Conservation (phyloP, 192 early-diverging fungal genomes). For the Allomyces macrogynus region DNA sequence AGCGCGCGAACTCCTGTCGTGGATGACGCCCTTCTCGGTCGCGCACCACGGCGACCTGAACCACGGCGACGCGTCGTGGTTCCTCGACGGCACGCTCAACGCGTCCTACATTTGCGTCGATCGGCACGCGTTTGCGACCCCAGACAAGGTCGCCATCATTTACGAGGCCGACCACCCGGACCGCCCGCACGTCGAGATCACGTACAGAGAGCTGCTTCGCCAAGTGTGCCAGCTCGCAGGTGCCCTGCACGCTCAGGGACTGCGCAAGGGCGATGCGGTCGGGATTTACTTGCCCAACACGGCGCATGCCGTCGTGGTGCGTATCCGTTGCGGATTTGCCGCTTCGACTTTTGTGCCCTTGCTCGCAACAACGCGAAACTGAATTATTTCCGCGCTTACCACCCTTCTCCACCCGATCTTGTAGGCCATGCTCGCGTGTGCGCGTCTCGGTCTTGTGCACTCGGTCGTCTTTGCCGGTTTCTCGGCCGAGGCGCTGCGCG, state of each 20-base stretch:
- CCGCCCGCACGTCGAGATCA: slow-evolving; percentile 44
- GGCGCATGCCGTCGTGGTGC: slow-evolving; percentile 59
- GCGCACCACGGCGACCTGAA: slow-evolving; percentile 40
- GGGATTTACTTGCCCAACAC: slow-evolving; percentile 97
- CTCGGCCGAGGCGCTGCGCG: slow-evolving; percentile 73
- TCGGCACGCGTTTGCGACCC: slow-evolving; percentile 61
- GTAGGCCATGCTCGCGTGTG: slow-evolving; percentile 80
- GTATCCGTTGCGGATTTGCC: neutral
- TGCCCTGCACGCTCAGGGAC: slow-evolving; percentile 59
- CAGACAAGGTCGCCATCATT: slow-evolving; percentile 61
- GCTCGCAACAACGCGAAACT: slow-evolving; percentile 49
- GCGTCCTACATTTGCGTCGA: slow-evolving; percentile 93
- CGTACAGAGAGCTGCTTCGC: slow-evolving; percentile 61
- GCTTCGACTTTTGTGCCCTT: slow-evolving; percentile 9
- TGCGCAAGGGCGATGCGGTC: slow-evolving; percentile 82
- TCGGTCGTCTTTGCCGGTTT: slow-evolving; percentile 95
- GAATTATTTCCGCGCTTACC: slow-evolving; percentile 37
- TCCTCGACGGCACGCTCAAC: slow-evolving; percentile 76
- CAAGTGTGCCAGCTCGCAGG: slow-evolving; percentile 74
- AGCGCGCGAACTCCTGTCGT: slow-evolving; percentile 56
- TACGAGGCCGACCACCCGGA: slow-evolving; percentile 81
- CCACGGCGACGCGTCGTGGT: slow-evolving; percentile 81
- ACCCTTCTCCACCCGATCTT: neutral
- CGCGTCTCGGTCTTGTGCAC: slow-evolving; percentile 77
- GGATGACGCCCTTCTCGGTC: slow-evolving; percentile 58